A percentile compares a stretch with the other conserved stretches of the same genome.
These are phyloP conservation scores for Thuidium tamariscinum DNA, from an alignment of 225 moss, liverwort and hornwort species.

Conservation along the genomic window DNA sequence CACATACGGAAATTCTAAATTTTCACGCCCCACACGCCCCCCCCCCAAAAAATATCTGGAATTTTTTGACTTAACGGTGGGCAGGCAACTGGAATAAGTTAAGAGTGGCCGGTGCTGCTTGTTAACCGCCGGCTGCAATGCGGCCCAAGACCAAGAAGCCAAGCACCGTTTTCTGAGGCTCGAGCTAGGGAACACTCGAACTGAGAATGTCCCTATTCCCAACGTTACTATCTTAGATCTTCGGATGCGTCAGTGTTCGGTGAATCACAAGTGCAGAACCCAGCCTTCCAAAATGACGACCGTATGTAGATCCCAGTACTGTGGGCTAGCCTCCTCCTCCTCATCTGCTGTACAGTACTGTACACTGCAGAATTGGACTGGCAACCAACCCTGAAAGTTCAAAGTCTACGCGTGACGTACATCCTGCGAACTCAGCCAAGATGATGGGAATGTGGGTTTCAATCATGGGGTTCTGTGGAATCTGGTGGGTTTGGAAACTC, in stretches of 20 bases:
- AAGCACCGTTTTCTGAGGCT: background rate
- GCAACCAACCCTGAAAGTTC: too few species aligned
- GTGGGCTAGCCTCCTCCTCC: background rate
- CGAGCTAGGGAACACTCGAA: background rate
- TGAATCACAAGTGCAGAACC: background rate
- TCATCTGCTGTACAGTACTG: background rate
- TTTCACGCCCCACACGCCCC: too few species aligned
- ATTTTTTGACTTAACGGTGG: background rate
- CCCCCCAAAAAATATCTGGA: too few species aligned
- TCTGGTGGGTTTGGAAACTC: background rate
- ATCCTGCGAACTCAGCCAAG: background rate
- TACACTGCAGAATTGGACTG: background rate
- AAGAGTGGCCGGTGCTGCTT: background rate
- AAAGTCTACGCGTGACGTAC: background rate
- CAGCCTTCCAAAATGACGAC: background rate
- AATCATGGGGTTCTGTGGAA: background rate
- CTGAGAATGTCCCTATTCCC: background rate
- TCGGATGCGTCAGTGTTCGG: background rate
- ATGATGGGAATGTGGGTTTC: background rate
- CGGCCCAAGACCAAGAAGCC: background rate
- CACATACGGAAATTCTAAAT: rapidly evolving
- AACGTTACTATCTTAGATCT: background rate
- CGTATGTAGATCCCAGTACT: background rate
- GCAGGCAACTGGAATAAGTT: background rate
- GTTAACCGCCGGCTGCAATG: background rate